Evolutionary conservation across 305 asterid genomes (phyloP).

Genomic region (Salvia sclarea): DNA sequence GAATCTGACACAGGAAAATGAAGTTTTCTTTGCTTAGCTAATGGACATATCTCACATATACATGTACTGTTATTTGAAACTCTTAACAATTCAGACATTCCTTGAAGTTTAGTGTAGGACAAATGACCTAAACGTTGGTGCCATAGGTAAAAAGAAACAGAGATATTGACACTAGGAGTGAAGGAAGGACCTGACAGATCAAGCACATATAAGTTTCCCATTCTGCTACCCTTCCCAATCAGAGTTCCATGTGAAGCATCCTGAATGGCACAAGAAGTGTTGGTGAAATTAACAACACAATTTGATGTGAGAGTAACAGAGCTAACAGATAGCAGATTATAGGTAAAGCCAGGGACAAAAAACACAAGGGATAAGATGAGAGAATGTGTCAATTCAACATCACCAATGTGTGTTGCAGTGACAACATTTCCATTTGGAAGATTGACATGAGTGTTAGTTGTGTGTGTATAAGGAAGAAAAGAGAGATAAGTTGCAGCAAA

Average conservation of each 20-base stretch:
- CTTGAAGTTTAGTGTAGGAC: neutral
- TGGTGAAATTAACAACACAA: neutral
- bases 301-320: accelerated
- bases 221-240: neutral
- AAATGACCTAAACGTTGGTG: neutral
- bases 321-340: neutral
- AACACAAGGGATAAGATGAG: neutral
- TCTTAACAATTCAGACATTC: neutral
- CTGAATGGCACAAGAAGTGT: neutral
- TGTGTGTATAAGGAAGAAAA: neutral
- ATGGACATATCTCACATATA: neutral
- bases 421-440: neutral
- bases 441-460: neutral
- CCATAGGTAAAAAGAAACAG: neutral
- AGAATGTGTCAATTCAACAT: neutral
- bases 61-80: neutral
- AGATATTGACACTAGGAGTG: no score
- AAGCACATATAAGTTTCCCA: neutral
- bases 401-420: neutral
- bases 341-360: neutral
- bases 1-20: accelerated
- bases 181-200: neutral
- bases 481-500: neutral
- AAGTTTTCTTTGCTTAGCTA: neutral
- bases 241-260: neutral